Conservation (phyloP, 805 yeast genomes). For the Candida nitratophila region DNA sequence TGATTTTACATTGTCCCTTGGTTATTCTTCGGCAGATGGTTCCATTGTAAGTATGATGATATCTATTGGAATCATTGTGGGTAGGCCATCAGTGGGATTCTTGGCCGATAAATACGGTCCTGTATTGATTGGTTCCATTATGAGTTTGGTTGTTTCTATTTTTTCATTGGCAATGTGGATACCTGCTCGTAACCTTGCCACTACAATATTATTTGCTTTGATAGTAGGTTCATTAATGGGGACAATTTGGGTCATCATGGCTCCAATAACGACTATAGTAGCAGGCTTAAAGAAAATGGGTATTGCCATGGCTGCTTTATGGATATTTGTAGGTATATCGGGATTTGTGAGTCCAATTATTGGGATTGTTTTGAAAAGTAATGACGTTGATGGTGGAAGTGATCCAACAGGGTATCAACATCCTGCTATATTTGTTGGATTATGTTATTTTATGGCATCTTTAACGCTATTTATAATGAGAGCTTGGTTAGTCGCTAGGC, state of each 20-base stretch:
- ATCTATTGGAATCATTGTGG: constrained; percentile 47
- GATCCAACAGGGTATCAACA: constrained; percentile 42
- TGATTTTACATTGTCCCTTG: constrained; percentile 53
- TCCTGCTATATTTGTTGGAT: constrained; percentile 55
- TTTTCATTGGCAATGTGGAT: constrained; percentile 47
- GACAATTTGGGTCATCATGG: constrained; percentile 47
- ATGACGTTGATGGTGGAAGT: constrained; percentile 20
- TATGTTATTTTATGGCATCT: constrained; percentile 42
- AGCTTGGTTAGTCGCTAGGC: constrained; percentile 50
- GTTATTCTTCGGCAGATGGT: constrained; percentile 48
- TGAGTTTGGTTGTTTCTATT: constrained; percentile 32
- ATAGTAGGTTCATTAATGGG: constrained; percentile 57
- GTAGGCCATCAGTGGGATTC: constrained; percentile 50
- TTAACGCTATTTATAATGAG: constrained; percentile 36
- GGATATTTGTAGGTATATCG: constrained; percentile 44
- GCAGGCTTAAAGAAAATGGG: constrained; percentile 48
- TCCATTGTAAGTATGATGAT: constrained; percentile 55
- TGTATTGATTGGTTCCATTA: constrained; percentile 34
- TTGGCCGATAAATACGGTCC: constrained; percentile 47
- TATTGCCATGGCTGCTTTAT: constrained; percentile 39
- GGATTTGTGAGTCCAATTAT: constrained; percentile 55
- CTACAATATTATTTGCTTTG: constrained; percentile 45
- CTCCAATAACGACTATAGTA: constrained; percentile 44
- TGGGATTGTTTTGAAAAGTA: constrained; percentile 42
- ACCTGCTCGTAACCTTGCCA: constrained; percentile 50